Base-by-base conservation (phyloP, 352 stramenopile species). In the Phytophthora pini region DNA sequence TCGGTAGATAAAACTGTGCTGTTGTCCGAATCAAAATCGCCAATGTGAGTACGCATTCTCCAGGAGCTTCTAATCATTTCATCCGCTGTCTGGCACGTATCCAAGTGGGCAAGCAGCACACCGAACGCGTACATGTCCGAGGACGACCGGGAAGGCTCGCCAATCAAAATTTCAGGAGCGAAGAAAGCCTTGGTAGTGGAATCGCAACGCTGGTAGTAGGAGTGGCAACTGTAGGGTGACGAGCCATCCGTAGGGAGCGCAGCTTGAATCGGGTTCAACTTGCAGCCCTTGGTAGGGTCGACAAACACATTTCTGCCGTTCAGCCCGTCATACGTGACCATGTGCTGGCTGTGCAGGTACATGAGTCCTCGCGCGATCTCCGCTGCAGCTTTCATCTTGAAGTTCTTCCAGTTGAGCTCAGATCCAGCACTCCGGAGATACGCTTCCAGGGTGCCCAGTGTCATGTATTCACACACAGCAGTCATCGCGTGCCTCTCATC, bases 111-210 rank as follows among this genome's bases (percentile, higher is more conserved):
- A 17, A 91, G 65, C n/a, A 93, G 65, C 55, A 87, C 79, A 26
- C 84, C 84, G 12, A 86, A 91, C 26, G 84, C 82, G 51, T 89
- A 93, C 80, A 93, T 89, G 45, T 93, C 84, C 5, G 82, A 76
- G 6, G 79, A 84, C 24, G 75, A 68, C 6, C 75, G 71, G 51
- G 72, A 74, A 0, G 64, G 50, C 20, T 82, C 77, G 5, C 80
- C 78, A 8, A 76, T 68, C n/a, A 88, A 55, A 20, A 88, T 73
- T 60, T 90, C 82, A 10, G 82, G 82, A 29, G 82, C 79, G 22
- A 89, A 73, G 69, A 82, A 88, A 26, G 68, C 64, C 41, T 74
- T 79, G 31, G 36, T 61, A 10, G 66, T 69, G 9, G 67, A 78
- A 20, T 84, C 73, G 34, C 44, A 69, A 22, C 57, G 45, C 24